Conservation (phyloP, 2,329 filamentous ascomycete species). For the Paecilomyces sp. region DNA sequence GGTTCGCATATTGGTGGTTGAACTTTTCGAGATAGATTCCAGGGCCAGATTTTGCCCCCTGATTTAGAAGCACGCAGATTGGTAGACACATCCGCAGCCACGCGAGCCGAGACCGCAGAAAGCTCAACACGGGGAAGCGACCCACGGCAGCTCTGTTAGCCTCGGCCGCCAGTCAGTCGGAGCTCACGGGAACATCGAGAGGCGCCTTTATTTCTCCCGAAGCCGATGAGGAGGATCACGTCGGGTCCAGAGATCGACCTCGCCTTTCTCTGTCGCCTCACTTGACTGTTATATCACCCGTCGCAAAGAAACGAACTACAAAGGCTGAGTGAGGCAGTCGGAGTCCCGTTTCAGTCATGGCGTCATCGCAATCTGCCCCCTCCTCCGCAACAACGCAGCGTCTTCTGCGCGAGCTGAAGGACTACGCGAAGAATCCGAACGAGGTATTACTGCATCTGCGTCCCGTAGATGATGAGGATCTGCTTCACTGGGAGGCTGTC, state of each 20-base stretch:
- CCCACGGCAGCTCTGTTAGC: constrained; percentile 4
- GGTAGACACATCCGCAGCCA: neutral
- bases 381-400: constrained; percentile 45
- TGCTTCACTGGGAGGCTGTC: constrained; percentile 55
- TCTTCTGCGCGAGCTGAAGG: constrained; percentile 55
- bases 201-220: neutral
- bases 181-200: neutral
- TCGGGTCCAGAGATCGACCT: neutral
- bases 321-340: neutral
- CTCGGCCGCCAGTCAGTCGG: neutral
- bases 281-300: neutral
- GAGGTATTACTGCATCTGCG: constrained; percentile 51
- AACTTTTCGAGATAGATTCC: neutral
- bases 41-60: constrained; percentile 5
- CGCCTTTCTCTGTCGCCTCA: neutral
- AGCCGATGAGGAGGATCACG: neutral
- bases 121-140: constrained; percentile 2
- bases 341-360: constrained; percentile 11
- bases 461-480: constrained; percentile 49
- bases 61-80: neutral
- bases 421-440: constrained; percentile 50
- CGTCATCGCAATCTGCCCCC: constrained; percentile 14
- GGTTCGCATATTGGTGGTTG: constrained; percentile 42
- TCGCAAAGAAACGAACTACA: neutral
- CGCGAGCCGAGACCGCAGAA: neutral